Conservation (phyloP, 2,329 filamentous ascomycete species). For the Elsinoe perseae region DNA sequence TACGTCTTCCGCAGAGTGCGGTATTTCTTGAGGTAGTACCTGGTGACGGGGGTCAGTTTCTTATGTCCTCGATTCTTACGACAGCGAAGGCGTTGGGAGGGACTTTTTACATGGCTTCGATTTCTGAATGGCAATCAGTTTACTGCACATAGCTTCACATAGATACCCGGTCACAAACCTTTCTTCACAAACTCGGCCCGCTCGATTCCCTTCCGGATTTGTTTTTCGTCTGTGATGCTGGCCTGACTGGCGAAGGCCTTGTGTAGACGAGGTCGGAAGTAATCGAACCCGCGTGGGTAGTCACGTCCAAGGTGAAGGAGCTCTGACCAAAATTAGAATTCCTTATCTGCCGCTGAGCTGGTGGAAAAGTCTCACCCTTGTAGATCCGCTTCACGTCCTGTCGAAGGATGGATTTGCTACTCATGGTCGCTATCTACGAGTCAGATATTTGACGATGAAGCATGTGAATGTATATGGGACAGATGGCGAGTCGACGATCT, state of each 20-base stretch:
- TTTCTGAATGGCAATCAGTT: conserved; percentile 50
- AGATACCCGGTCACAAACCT: conserved; percentile 44
- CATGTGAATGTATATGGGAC: not conserved
- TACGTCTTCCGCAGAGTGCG: conserved; percentile 6
- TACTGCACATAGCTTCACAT: not conserved
- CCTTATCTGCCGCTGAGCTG: not conserved
- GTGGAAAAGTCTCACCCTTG: conserved; percentile 55
- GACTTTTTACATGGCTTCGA: conserved; percentile 74
- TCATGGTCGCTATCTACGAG: conserved; percentile 30
- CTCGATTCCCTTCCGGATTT: conserved; percentile 68
- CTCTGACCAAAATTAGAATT: conserved; percentile 47
- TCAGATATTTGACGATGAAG: conserved; percentile 6
- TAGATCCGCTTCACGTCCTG: conserved; percentile 77
- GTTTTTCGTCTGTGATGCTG: conserved; percentile 58
- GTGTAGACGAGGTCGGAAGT: conserved; percentile 75
- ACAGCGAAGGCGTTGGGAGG: conserved; percentile 17
- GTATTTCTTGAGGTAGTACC: conserved; percentile 16
- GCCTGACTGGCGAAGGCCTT: conserved; percentile 75
- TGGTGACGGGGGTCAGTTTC: conserved; percentile 11
- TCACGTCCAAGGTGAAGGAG: conserved; percentile 75
- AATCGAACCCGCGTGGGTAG: conserved; percentile 77
- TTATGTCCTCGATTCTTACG: conserved; percentile 18
- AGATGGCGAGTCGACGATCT: not conserved
- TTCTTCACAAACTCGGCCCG: conserved; percentile 86
- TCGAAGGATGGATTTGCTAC: conserved; percentile 47